Conservation (phyloP, 352 stramenopile species). For the Phytophthora sojae region DNA sequence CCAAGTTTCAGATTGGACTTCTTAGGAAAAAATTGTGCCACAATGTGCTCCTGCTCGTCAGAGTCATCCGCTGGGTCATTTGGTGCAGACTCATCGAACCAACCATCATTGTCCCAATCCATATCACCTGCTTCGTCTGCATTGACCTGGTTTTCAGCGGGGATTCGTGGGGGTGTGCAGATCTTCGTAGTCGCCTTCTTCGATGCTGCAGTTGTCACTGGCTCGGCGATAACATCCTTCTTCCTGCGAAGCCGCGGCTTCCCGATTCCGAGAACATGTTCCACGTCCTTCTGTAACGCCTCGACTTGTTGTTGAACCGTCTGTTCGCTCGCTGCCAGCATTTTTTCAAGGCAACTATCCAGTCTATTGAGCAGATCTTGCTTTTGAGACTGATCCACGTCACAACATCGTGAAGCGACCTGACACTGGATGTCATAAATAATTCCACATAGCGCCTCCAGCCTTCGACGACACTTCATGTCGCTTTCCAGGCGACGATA, state of each 20-base stretch:
- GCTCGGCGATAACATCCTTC: background rate
- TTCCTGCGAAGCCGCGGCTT: background rate
- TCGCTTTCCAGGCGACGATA: conserved; percentile 31
- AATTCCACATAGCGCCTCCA: conserved; percentile 38
- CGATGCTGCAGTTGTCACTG: background rate
- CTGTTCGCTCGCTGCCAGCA: conserved; percentile 16
- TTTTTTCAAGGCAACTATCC: conserved; percentile 32
- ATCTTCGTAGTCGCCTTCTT: conserved; percentile 1
- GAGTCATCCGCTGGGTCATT: conserved; percentile 19
- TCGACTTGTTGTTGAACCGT: conserved; percentile 31
- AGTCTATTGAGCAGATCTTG: conserved; percentile 43
- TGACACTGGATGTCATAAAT: conserved; percentile 48
- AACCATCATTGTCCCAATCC: conserved; percentile 36
- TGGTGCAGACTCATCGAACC: conserved; percentile 31
- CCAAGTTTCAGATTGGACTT: conserved; percentile 42
- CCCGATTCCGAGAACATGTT: conserved; percentile 20
- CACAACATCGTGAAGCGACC: conserved; percentile 34
- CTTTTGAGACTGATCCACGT: conserved; percentile 22
- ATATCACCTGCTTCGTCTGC: conserved; percentile 14
- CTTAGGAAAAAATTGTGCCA: conserved; percentile 25
- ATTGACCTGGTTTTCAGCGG: conserved; percentile 9
- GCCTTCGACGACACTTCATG: conserved; percentile 23
- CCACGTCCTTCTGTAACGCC: conserved; percentile 23
- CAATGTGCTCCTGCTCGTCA: conserved; percentile 31
- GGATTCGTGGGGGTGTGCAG: background rate